These are phyloP conservation scores for Phaffia tasmanica DNA, from an alignment of 768 basidiomycete genomes.

Conservation along the genomic window DNA sequence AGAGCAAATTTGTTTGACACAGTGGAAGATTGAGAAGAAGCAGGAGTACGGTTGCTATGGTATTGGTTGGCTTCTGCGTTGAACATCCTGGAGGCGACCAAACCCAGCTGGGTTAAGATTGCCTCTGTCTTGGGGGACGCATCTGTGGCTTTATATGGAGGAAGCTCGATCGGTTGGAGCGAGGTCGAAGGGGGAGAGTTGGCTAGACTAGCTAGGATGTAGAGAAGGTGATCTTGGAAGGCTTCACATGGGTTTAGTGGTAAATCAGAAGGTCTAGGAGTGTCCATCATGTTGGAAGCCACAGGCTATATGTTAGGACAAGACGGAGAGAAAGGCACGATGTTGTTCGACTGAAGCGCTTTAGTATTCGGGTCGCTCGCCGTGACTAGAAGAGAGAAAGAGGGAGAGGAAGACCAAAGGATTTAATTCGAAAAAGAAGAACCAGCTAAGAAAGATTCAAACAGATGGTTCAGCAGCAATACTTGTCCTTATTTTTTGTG, in stretches of 20 bases:
- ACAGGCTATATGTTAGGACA: no score
- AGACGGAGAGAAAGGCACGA: no score
- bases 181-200: not conserved
- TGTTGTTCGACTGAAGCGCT: no score
- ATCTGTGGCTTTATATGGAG: not conserved
- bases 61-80: conserved; percentile 6
- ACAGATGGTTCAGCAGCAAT: no score
- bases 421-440: no score
- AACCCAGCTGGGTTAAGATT: conserved; percentile 26
- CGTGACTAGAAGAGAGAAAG: no score
- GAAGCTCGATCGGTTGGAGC: not conserved
- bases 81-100: conserved; percentile 28
- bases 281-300: no score
- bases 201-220: not conserved
- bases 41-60: not conserved
- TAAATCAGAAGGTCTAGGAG: no score
- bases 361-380: no score
- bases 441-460: no score
- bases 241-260: not conserved
- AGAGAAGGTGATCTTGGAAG: conserved; percentile 10
- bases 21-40: not conserved
- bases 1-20: not conserved
- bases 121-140: conserved; percentile 28
- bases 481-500: no score
- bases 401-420: no score